Evolutionary conservation across 139 green algal genomes (phyloP), one percentile per base, ranked within the genome.

Genomic region (Chlamydomonas schloesseri): DNA sequence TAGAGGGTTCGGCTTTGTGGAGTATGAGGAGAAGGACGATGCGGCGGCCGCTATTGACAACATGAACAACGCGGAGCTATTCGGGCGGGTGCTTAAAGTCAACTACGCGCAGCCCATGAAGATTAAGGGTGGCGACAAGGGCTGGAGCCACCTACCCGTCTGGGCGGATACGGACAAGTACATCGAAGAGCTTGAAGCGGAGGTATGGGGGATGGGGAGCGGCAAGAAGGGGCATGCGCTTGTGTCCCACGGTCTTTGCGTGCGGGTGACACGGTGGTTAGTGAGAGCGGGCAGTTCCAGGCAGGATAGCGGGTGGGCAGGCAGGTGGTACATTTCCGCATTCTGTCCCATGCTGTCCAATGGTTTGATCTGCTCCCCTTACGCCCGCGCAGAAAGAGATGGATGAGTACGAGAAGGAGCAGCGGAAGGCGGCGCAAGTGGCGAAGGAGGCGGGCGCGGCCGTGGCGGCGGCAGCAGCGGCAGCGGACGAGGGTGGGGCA

Each of bases 1-100:
- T 76, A 57, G 89, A 88, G 86, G 97, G 53, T 99, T 99, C 91
- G 98, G 96, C 26, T 99, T 99, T 75, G 94, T 99, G 0, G 96
- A 98, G 88, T 98, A 95, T 83, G 95, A 98, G 76, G 89, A 94
- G 24, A 94, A 94, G 50, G 97, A 99, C 26, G 98, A 99, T 68
- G 96, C 98, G 4, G 94, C 92, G 21, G 96, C 90, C 24, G 98
- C 98, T 0, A 97, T 99, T 13, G 97, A 99, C 88, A 99, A 99
- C 93, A 99, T 99, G 98, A 91, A 99, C 94, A 98, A 98, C 77
- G 94, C 94, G 21, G 95, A 97, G 84, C 77, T 96, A 0, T 95
- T 93, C 78, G 92, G 93, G 4, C 70, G 86, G 31, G 89, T 94
- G 71, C 90, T 99, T 42, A 91, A 91, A 1, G 94, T 97, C 26